A percentile compares a stretch with the other conserved stretches of the same genome.
Conservation (phyloP, 1,284 basidiomycete genomes). For the Ganoderma sp. region DNA sequence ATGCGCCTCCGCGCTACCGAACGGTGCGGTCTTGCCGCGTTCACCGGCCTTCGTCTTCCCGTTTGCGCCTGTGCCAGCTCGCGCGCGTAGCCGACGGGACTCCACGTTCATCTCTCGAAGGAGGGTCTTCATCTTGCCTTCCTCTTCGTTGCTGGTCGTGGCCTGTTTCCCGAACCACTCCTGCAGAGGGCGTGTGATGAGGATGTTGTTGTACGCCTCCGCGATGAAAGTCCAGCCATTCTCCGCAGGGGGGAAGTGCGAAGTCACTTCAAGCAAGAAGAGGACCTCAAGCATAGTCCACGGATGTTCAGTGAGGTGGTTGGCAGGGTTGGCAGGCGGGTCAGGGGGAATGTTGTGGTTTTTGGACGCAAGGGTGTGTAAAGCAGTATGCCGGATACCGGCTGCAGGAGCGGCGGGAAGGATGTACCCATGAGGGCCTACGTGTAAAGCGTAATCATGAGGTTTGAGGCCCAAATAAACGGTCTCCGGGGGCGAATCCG, state of each 20-base stretch:
- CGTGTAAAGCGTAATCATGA: neutral
- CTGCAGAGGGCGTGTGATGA: conserved; percentile 31
- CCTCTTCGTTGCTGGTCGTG: conserved; percentile 26
- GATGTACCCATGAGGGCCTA: conserved; percentile 7
- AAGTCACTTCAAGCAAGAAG: conserved; percentile 30
- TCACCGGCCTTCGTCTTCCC: conserved; percentile 13
- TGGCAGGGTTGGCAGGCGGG: conserved; percentile 23
- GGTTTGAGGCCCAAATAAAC: neutral
- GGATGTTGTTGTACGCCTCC: conserved; percentile 34
- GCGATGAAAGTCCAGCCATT: conserved; percentile 32
- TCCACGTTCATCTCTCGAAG: conserved; percentile 25
- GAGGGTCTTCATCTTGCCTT: conserved; percentile 24
- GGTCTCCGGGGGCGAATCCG: neutral
- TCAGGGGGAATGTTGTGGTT: conserved; percentile 26
- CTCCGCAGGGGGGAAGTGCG: conserved; percentile 31
- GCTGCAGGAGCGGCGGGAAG: conserved; percentile 4
- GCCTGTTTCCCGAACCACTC: conserved; percentile 32
- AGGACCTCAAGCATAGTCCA: conserved; percentile 33
- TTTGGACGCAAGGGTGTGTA: conserved; percentile 3
- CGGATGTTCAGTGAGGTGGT: conserved; percentile 24
- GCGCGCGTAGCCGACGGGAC: conserved; percentile 20
- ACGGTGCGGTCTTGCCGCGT: conserved; percentile 27
- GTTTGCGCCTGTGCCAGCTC: neutral
- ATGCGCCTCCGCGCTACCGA: conserved; percentile 30
- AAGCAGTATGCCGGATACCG: neutral